Percentiles rank a stretch among this genome's conserved stretches.
These are phyloP conservation scores for Chionographis japonica DNA, from an alignment of 106 monocot species.

Conservation along the genomic window DNA sequence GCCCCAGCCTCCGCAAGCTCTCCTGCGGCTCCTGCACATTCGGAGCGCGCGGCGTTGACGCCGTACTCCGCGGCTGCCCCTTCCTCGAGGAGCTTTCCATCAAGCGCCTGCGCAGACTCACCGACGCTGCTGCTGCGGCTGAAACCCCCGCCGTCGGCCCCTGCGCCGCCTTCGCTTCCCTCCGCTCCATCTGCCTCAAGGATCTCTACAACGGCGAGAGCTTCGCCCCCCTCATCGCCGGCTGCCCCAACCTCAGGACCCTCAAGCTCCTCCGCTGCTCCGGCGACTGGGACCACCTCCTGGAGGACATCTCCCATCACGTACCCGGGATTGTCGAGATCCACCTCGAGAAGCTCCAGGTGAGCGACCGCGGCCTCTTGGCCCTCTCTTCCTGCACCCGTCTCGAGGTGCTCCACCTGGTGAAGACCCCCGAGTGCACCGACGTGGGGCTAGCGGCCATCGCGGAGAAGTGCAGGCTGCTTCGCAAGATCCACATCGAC, in stretches of 20 bases:
- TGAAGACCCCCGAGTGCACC: conserved; percentile 69
- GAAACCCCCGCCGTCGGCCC: not conserved
- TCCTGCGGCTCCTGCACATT: conserved; percentile 71
- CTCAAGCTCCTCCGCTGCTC: conserved; percentile 64
- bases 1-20: conserved; percentile 53
- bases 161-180: conserved; percentile 18
- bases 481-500: conserved; percentile 81
- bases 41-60: conserved; percentile 65
- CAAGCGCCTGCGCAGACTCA: conserved; percentile 56
- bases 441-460: conserved; percentile 43
- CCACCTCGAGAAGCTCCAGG: conserved; percentile 77
- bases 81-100: conserved; percentile 72
- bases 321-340: conserved; percentile 45
- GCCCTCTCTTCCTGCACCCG: conserved; percentile 34
- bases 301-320: conserved; percentile 35
- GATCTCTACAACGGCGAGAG: conserved; percentile 78
- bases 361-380: conserved; percentile 54
- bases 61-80: conserved; percentile 41
- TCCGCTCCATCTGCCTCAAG: conserved; percentile 59
- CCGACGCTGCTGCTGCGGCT: conserved; percentile 12
- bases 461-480: conserved; percentile 40
- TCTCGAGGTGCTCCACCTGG: conserved; percentile 73
- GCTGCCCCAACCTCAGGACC: conserved; percentile 48
- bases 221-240: conserved; percentile 46
- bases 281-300: conserved; percentile 69